phyloP scores from a whole-genome alignment of 768 basidiomycete genomes.

The Clathrus columnatus region DNA sequence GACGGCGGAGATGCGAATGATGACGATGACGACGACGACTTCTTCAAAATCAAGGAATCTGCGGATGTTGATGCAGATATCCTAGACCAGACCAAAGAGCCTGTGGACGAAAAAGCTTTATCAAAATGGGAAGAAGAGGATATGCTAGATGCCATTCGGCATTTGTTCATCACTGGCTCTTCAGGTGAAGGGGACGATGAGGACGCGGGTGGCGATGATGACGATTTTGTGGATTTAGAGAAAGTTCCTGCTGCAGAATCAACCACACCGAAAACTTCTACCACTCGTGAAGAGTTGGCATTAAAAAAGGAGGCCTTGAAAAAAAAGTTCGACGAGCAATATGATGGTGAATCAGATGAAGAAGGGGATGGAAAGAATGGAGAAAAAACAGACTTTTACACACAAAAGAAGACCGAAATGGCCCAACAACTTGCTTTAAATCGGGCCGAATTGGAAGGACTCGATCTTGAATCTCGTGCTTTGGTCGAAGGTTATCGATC shows the following conservation, averaged over 20 bases:
- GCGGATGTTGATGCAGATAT: constrained; percentile 35
- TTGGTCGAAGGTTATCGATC: constrained; percentile 87
- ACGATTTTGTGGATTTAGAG: constrained; percentile 37
- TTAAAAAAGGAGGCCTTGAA: constrained; percentile 88
- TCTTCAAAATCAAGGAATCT: constrained; percentile 54
- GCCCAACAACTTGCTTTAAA: constrained; percentile 76
- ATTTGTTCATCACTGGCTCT: constrained; percentile 75
- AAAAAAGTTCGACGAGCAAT: constrained; percentile 93
- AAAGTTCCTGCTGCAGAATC: constrained; percentile 12
- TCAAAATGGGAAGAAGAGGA: constrained; percentile 80
- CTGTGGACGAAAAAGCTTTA: constrained; percentile 39
- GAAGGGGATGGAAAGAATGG: constrained; percentile 33
- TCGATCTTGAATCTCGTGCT: constrained; percentile 68
- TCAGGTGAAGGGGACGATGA: constrained; percentile 25
- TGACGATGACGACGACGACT: constrained; percentile 53
- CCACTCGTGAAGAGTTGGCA: constrained; percentile 52
- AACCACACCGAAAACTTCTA: constrained; percentile 29
- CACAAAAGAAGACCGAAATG: constrained; percentile 87
- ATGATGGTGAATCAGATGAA: constrained; percentile 49
- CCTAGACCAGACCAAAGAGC: constrained; percentile 64
- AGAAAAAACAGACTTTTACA: constrained; percentile 77
- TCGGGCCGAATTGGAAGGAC: constrained; percentile 71
- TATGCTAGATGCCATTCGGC: constrained; percentile 76
- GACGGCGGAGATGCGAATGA: constrained; percentile 20
- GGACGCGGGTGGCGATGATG: constrained; percentile 31